Base-by-base conservation (phyloP, 1,139 yeast genomes). In the Schizosaccharomyces versatilis region DNA sequence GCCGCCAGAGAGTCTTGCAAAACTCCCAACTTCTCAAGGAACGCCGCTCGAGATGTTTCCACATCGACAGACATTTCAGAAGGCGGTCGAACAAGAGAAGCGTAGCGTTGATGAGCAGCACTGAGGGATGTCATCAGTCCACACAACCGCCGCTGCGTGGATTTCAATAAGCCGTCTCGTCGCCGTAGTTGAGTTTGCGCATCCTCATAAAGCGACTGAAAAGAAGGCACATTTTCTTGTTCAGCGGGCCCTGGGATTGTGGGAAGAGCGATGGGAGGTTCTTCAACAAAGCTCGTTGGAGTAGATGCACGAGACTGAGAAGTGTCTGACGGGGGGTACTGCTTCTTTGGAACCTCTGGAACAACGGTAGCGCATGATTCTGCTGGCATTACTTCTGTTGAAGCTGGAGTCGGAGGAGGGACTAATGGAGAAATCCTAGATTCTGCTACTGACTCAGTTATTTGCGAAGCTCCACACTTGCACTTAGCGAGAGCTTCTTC, bases 401-500 rank as follows among this genome's bases (percentile, higher is more conserved):
- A 5, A 24, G 32, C 32, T 5, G 32, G 32, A 24, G 5, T 24
- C 32, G 32, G 32, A 24, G 32, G 32, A 5, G 32, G 32, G 5
- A 24, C 32, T 24, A 24, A 24, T 2, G 32, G 32, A 3, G 5
- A 5, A 24, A 24, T 24, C 5, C 5, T 24, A 3, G 32, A 24
- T 24, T 24, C 32, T 24, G 32, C 32, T 3, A 24, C 32, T 24
- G 32, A 24, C 32, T 24, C 5, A 24, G 32, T 2, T 24, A 5
- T 24, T 5, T 24, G 32, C 32, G 32, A 3, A 24, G n/a, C 32
- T 44, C 38, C 49, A 44, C 24, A 44, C 19, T 10, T 14, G 12
- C 49, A 44, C 19, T n/a, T 32, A 2, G 49, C 19, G 14, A 77
- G 75, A 32, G 71, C 67, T 44, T 68, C 66, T 59, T 76, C 78